Percentiles rank a stretch among this genome's conserved stretches.
These are phyloP conservation scores for Phytophthora cactorum DNA, from an alignment of 352 stramenopile genomes.

Conservation along the genomic window DNA sequence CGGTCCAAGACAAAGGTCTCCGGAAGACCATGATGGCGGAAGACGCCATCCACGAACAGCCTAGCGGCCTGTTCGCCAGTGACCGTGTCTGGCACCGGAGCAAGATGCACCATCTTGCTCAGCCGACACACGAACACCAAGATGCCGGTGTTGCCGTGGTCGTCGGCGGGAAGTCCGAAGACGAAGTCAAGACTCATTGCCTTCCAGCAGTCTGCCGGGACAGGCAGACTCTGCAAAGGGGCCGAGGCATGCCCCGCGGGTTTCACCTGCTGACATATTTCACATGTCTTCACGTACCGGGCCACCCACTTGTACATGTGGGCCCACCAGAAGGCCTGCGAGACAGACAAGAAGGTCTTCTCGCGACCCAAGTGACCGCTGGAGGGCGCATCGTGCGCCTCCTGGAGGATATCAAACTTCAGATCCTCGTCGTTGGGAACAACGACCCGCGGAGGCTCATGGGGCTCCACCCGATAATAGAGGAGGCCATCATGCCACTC, in stretches of 20 bases:
- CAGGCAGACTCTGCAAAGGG: slow-evolving; percentile 4
- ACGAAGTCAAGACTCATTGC: slow-evolving; percentile 26
- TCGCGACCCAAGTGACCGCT: too few species aligned
- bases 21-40: slow-evolving; percentile 28
- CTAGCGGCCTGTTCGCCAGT: slow-evolving; percentile 12
- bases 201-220: slow-evolving; percentile 34
- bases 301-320: background rate
- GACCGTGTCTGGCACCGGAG: slow-evolving; percentile 10
- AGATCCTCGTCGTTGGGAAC: background rate
- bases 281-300: background rate
- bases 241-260: background rate
- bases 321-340: background rate
- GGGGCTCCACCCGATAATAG: background rate
- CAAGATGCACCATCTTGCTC: slow-evolving; percentile 40
- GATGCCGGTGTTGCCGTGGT: slow-evolving; percentile 15
- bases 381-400: background rate
- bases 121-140: slow-evolving; percentile 39
- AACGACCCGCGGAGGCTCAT: background rate
- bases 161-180: slow-evolving; percentile 25
- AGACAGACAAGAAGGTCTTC: background rate
- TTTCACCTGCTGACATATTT: background rate
- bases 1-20: slow-evolving; percentile 14
- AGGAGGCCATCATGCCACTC: background rate
- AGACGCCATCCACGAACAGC: slow-evolving; percentile 38
- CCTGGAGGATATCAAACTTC: background rate